Evolutionary conservation across 2,329 filamentous ascomycete species (phyloP).

Genomic region (Scedosporium minutisporum): DNA sequence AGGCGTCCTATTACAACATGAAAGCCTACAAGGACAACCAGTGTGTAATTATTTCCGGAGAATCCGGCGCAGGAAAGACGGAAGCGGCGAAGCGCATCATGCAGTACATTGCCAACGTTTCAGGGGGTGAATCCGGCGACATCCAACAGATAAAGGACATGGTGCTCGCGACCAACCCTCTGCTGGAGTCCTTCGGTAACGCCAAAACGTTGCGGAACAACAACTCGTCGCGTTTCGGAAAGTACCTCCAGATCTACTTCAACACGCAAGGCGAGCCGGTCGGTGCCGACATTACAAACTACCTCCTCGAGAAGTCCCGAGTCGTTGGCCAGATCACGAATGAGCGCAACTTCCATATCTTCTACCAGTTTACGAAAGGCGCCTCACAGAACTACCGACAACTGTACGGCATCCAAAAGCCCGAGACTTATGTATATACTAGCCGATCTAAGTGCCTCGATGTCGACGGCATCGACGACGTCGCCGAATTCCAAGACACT

Average conservation of each 20-base stretch:
- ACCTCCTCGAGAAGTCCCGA: conserved; percentile 87
- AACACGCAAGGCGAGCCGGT: conserved; percentile 85
- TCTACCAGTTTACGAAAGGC: conserved; percentile 97
- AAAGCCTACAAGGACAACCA: conserved; percentile 99
- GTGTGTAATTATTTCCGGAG: conserved; percentile 97
- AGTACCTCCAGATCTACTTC: conserved; percentile 96
- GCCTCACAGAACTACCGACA: conserved; percentile 80
- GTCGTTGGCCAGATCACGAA: conserved; percentile 92
- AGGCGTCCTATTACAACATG: conserved; percentile 98
- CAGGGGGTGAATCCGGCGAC: conserved; percentile 71
- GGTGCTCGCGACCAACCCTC: conserved; percentile 94
- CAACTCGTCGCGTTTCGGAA: conserved; percentile 96
- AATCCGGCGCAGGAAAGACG: conserved; percentile 96
- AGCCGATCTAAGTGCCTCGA: conserved; percentile 91
- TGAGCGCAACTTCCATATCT: conserved; percentile 98
- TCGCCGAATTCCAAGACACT: conserved; percentile 81
- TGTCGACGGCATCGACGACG: conserved; percentile 87
- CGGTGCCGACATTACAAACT: conserved; percentile 96
- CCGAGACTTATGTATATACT: conserved; percentile 88
- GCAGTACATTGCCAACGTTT: conserved; percentile 98
- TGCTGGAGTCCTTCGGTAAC: conserved; percentile 96
- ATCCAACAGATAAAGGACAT: conserved; percentile 98
- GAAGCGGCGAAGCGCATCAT: conserved; percentile 98
- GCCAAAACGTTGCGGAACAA: conserved; percentile 97
- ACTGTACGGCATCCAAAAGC: conserved; percentile 81